Conservation (phyloP, 192 early-diverging fungal species). For the Coemansia furcata region DNA sequence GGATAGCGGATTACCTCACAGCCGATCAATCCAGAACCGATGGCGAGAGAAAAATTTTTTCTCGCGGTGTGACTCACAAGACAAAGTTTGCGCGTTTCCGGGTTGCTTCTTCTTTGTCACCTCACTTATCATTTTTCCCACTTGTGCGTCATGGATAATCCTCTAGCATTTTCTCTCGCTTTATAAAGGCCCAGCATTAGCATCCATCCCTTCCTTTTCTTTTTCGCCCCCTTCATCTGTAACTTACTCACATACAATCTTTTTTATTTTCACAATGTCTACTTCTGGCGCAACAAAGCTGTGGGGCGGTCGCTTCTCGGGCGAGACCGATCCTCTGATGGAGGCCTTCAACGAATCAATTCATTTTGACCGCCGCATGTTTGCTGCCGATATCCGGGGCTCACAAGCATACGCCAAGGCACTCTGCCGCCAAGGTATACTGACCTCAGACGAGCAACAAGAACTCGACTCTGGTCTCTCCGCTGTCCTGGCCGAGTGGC, state of each 20-base stretch:
- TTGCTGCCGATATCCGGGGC: constrained; percentile 81
- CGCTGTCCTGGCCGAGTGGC: constrained; percentile 82
- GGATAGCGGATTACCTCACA: neutral
- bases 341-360: constrained; percentile 95
- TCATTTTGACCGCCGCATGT: constrained; percentile 91
- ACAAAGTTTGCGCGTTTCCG: neutral
- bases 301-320: constrained; percentile 88
- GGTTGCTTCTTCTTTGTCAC: neutral
- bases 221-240: neutral
- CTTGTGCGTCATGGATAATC: neutral
- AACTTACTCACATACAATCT: constrained; percentile 7
- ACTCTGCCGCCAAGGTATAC: constrained; percentile 65
- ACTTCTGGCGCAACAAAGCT: constrained; percentile 53
- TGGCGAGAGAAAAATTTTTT: constrained; percentile 3
- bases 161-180: neutral
- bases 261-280: neutral
- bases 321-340: constrained; percentile 94
- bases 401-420: constrained; percentile 91
- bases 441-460: constrained; percentile 73
- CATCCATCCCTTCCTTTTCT: neutral
- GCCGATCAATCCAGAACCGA: constrained; percentile 9
- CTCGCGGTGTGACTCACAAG: constrained; percentile 1
- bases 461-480: constrained; percentile 73
- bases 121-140: neutral
- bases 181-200: neutral